These are phyloP conservation scores for Ceratobasidium sp. DNA, from an alignment of 1,284 basidiomycete species.

Conservation along the genomic window DNA sequence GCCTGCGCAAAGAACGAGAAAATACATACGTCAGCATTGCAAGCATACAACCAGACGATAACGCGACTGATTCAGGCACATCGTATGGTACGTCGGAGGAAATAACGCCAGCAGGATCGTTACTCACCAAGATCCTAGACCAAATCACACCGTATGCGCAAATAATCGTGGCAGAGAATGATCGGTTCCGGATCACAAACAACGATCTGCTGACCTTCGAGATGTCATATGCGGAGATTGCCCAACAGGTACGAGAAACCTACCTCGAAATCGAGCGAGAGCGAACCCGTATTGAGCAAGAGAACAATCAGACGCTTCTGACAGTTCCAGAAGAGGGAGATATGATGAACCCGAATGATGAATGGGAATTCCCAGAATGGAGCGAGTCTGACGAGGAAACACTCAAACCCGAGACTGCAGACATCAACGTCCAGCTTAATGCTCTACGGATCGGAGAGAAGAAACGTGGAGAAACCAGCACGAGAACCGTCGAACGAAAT, in stretches of 20 bases:
- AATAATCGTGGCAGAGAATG: background rate
- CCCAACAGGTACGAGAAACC: background rate
- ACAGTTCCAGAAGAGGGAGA: slow-evolving; percentile 17
- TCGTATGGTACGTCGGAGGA: slow-evolving; percentile 1
- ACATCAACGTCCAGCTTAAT: background rate
- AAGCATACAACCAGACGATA: background rate
- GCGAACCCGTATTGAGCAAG: slow-evolving; percentile 24
- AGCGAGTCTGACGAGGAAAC: too few species aligned
- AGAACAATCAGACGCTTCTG: slow-evolving; percentile 22
- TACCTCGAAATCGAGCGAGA: background rate
- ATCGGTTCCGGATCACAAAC: background rate
- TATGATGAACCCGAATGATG: slow-evolving; percentile 39
- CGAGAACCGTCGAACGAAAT: slow-evolving; percentile 40
- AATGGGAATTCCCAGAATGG: background rate
- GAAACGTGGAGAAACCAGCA: background rate
- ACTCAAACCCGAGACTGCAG: too few species aligned
- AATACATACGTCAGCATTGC: background rate
- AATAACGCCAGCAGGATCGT: background rate
- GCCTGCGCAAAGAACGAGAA: background rate
- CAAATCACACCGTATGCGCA: background rate
- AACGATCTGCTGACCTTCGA: background rate
- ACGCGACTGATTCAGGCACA: background rate
- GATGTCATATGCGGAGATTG: background rate
- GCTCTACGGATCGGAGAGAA: background rate
- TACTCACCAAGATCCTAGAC: slow-evolving; percentile 3